phyloP scores from a whole-genome alignment of 495 filamentous ascomycete species.

The Sphaerosporella brunnea region DNA sequence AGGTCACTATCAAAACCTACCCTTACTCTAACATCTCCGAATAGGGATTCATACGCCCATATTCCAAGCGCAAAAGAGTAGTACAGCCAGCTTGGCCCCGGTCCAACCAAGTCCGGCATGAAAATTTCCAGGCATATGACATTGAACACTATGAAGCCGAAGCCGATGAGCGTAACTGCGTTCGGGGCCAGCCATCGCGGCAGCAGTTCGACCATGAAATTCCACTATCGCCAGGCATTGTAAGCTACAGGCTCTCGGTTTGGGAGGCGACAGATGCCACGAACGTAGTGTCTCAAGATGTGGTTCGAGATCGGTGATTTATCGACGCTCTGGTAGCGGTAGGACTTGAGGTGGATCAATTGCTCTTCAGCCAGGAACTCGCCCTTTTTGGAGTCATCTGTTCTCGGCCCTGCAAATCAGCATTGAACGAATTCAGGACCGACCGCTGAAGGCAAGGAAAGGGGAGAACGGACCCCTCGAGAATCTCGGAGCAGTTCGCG shows the following conservation, averaged over 20 bases:
- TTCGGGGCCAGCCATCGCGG: constrained; percentile 95
- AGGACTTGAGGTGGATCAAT: constrained; percentile 69
- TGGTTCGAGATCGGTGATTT: constrained; percentile 89
- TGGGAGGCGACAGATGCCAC: constrained; percentile 13
- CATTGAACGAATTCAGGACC: no score
- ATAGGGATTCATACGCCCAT: constrained; percentile 51
- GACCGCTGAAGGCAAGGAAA: not conserved
- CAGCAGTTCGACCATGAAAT: constrained; percentile 80
- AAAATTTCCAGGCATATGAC: constrained; percentile 60
- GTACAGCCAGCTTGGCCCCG: constrained; percentile 84
- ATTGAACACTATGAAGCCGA: constrained; percentile 82
- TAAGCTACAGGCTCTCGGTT: not conserved
- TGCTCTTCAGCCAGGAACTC: constrained; percentile 52
- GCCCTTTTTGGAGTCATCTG: constrained; percentile 30
- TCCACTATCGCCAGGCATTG: constrained; percentile 49
- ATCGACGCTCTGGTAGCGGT: constrained; percentile 94
- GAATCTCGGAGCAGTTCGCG: constrained; percentile 9
- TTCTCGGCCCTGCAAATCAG: no score
- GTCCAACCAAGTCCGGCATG: constrained; percentile 84
- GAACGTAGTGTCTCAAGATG: constrained; percentile 86
- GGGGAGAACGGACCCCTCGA: constrained; percentile 1
- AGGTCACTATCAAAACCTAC: constrained; percentile 19
- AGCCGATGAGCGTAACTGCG: constrained; percentile 89
- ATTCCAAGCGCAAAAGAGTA: constrained; percentile 85
- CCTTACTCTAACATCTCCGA: not conserved